These are phyloP conservation scores for Beauveria bassiana DNA, from an alignment of 2,329 filamentous ascomycete species.

Conservation along the genomic window DNA sequence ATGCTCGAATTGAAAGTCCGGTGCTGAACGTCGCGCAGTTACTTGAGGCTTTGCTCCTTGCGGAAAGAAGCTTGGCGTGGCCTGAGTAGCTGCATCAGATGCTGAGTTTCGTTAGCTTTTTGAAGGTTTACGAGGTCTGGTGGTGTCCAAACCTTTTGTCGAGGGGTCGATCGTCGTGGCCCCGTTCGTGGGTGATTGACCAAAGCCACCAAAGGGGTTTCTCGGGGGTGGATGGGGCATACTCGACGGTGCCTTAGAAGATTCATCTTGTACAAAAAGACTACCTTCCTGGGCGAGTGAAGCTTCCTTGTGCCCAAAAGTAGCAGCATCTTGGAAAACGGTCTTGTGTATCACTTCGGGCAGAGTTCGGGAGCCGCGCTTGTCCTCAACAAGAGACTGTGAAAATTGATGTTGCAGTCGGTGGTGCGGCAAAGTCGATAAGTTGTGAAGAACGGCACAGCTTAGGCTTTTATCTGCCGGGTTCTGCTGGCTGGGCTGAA, in stretches of 20 bases:
- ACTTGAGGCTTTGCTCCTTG: not conserved
- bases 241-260: not conserved
- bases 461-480: constrained; percentile 28
- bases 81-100: not conserved
- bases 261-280: constrained; percentile 20
- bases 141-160: not conserved
- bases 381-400: constrained; percentile 48
- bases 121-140: not conserved
- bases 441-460: constrained; percentile 39
- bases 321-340: constrained; percentile 30
- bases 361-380: constrained; percentile 44
- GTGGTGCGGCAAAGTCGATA: constrained; percentile 37
- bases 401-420: constrained; percentile 51
- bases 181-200: not conserved
- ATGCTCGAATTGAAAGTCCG: not conserved
- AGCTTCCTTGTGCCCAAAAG: not conserved
- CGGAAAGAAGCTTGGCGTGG: not conserved
- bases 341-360: constrained; percentile 50
- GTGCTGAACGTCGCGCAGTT: not conserved
- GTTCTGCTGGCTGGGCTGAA: constrained; percentile 30
- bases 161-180: not conserved
- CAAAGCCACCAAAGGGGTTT: not conserved
- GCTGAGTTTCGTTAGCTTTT: not conserved
- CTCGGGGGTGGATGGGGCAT: not conserved
- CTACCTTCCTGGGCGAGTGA: constrained; percentile 19